Evolutionary conservation across 129 eudicot species (phyloP).

Genomic region (Helichrysum umbraculigerum): DNA sequence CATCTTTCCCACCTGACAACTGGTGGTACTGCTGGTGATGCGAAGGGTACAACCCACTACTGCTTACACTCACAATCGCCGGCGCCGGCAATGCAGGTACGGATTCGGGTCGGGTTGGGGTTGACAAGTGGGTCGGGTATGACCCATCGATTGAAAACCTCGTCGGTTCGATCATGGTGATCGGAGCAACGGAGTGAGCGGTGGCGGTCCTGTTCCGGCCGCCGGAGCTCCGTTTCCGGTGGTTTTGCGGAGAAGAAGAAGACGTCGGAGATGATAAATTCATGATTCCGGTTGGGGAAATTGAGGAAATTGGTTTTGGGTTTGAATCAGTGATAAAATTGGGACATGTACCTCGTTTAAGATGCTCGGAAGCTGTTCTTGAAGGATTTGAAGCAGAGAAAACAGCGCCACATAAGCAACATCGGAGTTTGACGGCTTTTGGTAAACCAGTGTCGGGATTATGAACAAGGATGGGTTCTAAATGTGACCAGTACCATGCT

Average conservation of each 20-base stretch:
- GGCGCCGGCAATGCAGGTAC: constrained; percentile 32
- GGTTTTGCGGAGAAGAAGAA: constrained; percentile 37
- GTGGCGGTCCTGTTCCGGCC: constrained; percentile 29
- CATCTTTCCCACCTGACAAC: constrained; percentile 81
- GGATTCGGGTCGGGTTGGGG: constrained; percentile 30
- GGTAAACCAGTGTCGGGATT: constrained; percentile 56
- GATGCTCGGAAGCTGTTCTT: constrained; percentile 91
- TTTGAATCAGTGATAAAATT: constrained; percentile 47
- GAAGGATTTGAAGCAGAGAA: constrained; percentile 96
- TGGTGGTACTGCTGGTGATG: constrained; percentile 35
- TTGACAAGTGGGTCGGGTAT: constrained; percentile 21
- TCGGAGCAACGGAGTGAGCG: constrained; percentile 40
- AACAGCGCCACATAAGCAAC: constrained; percentile 66
- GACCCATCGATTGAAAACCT: constrained; percentile 44
- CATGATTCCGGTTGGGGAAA: constrained; percentile 43
- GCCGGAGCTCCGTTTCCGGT: constrained; percentile 56
- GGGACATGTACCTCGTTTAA: constrained; percentile 80
- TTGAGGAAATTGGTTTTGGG: constrained; percentile 54
- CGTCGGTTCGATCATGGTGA: constrained; percentile 53
- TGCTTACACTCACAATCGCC: not conserved
- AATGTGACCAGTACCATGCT: constrained; percentile 96
- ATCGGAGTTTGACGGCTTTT: constrained; percentile 77
- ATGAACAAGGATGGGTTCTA: constrained; percentile 70
- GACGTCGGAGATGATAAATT: constrained; percentile 36
- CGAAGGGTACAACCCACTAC: constrained; percentile 31